phyloP scores from a whole-genome alignment of 345 rosid genomes.

The Ceriops tagal region DNA sequence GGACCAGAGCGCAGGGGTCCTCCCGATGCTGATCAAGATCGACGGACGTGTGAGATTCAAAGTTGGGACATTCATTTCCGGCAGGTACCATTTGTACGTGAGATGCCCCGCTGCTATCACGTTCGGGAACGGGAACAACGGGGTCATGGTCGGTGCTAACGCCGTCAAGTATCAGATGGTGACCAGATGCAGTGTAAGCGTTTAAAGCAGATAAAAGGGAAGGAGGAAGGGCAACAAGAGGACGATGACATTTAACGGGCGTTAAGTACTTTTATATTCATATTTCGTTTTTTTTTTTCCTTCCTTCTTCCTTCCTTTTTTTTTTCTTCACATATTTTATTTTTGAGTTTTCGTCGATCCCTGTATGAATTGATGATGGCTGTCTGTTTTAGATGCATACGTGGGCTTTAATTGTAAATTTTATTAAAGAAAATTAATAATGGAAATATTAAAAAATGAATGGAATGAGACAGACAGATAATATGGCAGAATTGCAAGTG shows the following conservation, averaged over 20 bases:
- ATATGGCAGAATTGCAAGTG: background rate
- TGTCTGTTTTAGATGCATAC: conserved; percentile 3
- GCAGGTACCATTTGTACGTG: conserved; percentile 60
- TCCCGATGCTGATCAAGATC: conserved; percentile 49
- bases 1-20: conserved; percentile 51
- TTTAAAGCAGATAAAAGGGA: conserved; percentile 21
- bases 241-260: background rate
- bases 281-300: background rate
- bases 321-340: background rate
- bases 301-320: background rate
- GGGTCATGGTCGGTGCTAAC: conserved; percentile 51
- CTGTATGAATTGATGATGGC: conserved; percentile 10
- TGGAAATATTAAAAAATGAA: background rate
- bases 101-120: conserved; percentile 56
- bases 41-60: conserved; percentile 93
- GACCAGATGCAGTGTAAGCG: conserved; percentile 55
- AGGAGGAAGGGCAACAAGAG: background rate
- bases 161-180: conserved; percentile 64
- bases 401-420: conserved; percentile 10
- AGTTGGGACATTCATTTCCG: conserved; percentile 60
- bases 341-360: background rate
- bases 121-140: conserved; percentile 46
- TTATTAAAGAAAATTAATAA: background rate
- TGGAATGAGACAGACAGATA: background rate
- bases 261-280: conserved; percentile 9